A percentile compares a stretch with the other conserved stretches of the same genome.
These are phyloP conservation scores for Fusarium tanahbumbuense DNA, from an alignment of 2,329 filamentous ascomycete genomes.

Conservation along the genomic window DNA sequence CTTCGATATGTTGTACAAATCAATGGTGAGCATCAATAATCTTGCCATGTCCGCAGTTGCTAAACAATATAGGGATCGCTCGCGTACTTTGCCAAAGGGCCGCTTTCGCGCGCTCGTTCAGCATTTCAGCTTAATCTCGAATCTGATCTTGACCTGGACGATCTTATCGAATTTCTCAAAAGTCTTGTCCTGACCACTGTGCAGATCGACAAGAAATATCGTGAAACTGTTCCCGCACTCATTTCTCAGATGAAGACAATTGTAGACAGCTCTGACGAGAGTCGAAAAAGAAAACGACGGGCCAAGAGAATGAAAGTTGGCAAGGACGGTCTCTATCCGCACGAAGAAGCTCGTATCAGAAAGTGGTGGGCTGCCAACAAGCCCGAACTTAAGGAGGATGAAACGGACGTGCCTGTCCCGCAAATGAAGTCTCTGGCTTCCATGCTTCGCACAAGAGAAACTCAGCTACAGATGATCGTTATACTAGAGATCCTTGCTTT, in stretches of 20 bases:
- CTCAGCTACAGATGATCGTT: conserved; percentile 82
- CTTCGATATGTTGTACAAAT: conserved; percentile 70
- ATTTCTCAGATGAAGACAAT: conserved; percentile 67
- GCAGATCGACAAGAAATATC: conserved; percentile 82
- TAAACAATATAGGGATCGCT: conserved; percentile 70
- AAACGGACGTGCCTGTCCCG: conserved; percentile 60
- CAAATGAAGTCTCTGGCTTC: conserved; percentile 72
- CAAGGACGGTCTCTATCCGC: conserved; percentile 75
- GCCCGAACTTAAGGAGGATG: conserved; percentile 62
- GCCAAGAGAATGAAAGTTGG: conserved; percentile 74
- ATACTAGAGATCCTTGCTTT: conserved; percentile 81
- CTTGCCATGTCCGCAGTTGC: background rate
- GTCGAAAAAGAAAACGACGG: conserved; percentile 61
- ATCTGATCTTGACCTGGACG: conserved; percentile 68
- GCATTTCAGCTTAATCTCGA: conserved; percentile 74
- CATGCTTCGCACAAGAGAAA: conserved; percentile 78
- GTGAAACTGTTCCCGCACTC: conserved; percentile 74
- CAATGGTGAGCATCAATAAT: conserved; percentile 62
- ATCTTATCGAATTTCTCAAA: conserved; percentile 76
- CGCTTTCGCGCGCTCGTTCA: conserved; percentile 78
- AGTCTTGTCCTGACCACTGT: conserved; percentile 73
- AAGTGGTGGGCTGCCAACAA: conserved; percentile 76
- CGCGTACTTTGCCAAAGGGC: conserved; percentile 86
- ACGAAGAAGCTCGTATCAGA: conserved; percentile 72
- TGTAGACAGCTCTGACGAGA: conserved; percentile 66